Base-by-base conservation (phyloP, 257 asterid genomes). In the Euphrasia confusa region DNA sequence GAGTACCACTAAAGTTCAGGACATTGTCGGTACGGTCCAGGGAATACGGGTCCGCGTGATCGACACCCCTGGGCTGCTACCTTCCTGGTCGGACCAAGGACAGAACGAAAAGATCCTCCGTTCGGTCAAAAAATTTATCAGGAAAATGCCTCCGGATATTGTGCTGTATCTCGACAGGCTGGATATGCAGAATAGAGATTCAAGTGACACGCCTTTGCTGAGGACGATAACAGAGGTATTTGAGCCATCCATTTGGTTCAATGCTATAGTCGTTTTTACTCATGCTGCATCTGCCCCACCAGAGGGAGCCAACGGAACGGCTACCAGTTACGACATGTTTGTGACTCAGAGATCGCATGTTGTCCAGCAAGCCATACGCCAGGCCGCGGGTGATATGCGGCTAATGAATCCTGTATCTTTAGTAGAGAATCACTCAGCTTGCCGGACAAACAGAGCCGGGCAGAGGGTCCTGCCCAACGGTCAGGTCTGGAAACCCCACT, bases 271-370 rank as follows among this genome's bases (percentile, higher is more conserved):
- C 60, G 99, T 89, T 60, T 72, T 93, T 75, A 93, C 99, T 49
- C 99, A 93, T 67, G 99, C 99, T 67, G 97, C 96, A 28, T 89
- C 97, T 50, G 99, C 96, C 54, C 99, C 99, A 18, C 99, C 97
- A 44, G 97, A 89, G 69, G 96, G 96, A 32, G 94, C 96, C n/a
- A 85, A 85, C 67, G 97, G 99, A 33, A 80, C 89, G 9, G 67
- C 84, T 15, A 85, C 96, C 10, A 85, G 95, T 81, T 93, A 93
- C 63, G 99, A 89, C 67, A 85, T 84, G 88, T 93, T 89, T 83
- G 99, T 93, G 63, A 83, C 95, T 2, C 97, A 93, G 83, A 86
- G 97, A 49, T 93, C 99, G 2, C 89, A 80, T 68, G 95, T 83
- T 67, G 95, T 93, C 64, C 99, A 89, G 81, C 99, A 87, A 74